Percentiles rank a stretch among this genome's conserved stretches.
These are phyloP conservation scores for Yamadazyma kitorensis DNA, from an alignment of 805 yeast genomes.

Conservation along the genomic window DNA sequence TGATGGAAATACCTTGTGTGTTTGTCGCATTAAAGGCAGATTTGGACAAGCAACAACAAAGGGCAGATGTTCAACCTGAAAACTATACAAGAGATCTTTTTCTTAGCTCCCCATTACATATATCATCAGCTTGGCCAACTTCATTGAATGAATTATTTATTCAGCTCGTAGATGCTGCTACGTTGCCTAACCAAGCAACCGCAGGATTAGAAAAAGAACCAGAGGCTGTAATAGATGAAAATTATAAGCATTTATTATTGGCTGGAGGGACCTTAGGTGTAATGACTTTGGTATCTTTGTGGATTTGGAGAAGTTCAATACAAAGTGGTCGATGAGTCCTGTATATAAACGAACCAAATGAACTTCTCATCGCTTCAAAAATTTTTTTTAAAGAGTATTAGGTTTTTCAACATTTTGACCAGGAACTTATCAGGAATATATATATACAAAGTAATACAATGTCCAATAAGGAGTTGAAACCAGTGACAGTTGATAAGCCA, in stretches of 20 bases:
- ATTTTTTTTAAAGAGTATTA: slow-evolving; percentile 6
- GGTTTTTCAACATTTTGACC: slow-evolving; percentile 4
- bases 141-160: slow-evolving; percentile 82
- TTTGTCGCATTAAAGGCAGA: slow-evolving; percentile 95
- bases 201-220: slow-evolving; percentile 66
- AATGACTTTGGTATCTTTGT: slow-evolving; percentile 58
- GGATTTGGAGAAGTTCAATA: slow-evolving; percentile 59
- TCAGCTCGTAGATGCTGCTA: slow-evolving; percentile 86
- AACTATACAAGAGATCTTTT: slow-evolving; percentile 65
- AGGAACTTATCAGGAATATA: slow-evolving; percentile 2
- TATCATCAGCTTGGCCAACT: slow-evolving; percentile 86
- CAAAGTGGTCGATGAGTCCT: slow-evolving; percentile 15
- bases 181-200: slow-evolving; percentile 72
- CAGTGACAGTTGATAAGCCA: slow-evolving; percentile 86
- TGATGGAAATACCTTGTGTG: slow-evolving; percentile 70
- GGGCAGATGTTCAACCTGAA: slow-evolving; percentile 85
- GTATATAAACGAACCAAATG: slow-evolving; percentile 4
- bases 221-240: slow-evolving; percentile 51
- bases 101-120: slow-evolving; percentile 83
- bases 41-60: slow-evolving; percentile 90
- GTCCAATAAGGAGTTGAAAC: slow-evolving; percentile 41
- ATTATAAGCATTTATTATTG: slow-evolving; percentile 52
- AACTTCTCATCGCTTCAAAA: slow-evolving; percentile 16
- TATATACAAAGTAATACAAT: slow-evolving; percentile 3
- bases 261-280: slow-evolving; percentile 72